phyloP scores from a whole-genome alignment of 73 alveolate species.

The Symbiodinium pilosum region DNA sequence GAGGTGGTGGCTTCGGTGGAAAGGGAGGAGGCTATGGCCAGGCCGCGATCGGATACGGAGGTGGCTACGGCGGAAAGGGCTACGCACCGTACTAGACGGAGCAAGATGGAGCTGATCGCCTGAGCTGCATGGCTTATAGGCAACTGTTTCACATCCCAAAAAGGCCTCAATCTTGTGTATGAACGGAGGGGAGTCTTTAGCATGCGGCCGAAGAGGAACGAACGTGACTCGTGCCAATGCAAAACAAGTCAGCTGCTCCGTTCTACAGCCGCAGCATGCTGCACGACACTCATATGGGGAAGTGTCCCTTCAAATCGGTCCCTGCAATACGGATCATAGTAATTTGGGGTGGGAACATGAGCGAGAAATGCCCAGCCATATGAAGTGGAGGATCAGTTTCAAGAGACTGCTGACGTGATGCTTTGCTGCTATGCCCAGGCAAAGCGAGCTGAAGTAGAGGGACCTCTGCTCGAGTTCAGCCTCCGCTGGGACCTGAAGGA shows the following conservation, averaged over 20 bases:
- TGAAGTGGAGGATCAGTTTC: too few species aligned
- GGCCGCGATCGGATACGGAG: conserved; percentile 24
- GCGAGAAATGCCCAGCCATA: too few species aligned
- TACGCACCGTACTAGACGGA: not conserved
- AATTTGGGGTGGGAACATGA: too few species aligned
- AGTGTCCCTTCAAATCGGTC: too few species aligned
- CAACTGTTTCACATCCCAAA: not conserved
- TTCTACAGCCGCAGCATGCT: too few species aligned
- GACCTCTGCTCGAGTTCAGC: not conserved
- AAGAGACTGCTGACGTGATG: too few species aligned
- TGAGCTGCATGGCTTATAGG: conserved; percentile 13
- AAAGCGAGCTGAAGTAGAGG: not conserved
- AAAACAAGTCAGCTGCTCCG: too few species aligned
- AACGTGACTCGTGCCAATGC: not conserved
- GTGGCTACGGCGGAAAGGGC: conserved; percentile 86
- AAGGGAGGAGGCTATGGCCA: conserved; percentile 18
- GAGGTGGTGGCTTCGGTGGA: conserved; percentile 20
- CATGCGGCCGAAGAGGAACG: not conserved
- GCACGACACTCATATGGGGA: too few species aligned
- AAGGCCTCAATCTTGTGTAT: conserved; percentile 4
- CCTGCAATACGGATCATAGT: too few species aligned
- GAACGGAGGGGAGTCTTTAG: not conserved
- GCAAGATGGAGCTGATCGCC: not conserved
- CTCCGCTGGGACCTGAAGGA: not conserved
- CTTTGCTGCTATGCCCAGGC: too few species aligned